Evolutionary conservation across 2,329 filamentous ascomycete genomes (phyloP).

Genomic region (Cryphonectria nitschkei): DNA sequence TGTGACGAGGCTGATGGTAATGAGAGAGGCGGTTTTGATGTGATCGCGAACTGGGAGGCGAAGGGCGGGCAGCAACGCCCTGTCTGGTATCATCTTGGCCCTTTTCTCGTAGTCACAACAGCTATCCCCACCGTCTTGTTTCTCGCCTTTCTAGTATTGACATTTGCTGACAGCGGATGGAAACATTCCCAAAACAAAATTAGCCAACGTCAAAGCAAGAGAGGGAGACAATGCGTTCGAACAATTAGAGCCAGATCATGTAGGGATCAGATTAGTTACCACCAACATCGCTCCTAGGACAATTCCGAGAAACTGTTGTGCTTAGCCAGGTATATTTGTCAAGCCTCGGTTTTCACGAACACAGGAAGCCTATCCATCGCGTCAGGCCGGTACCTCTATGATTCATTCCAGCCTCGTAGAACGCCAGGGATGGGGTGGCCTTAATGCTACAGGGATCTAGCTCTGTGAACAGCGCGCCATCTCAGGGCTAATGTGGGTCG

Average conservation of each 20-base stretch:
- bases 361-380: background rate
- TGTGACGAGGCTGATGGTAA: slow-evolving; percentile 12
- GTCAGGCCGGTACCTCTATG: background rate
- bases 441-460: background rate
- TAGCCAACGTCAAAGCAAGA: background rate
- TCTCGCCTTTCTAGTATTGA: background rate
- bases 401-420: background rate
- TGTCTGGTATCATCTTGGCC: background rate
- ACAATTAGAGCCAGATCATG: background rate
- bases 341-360: background rate
- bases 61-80: background rate
- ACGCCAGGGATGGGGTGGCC: background rate
- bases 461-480: background rate
- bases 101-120: background rate
- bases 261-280: background rate
- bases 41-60: slow-evolving; percentile 15
- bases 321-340: background rate
- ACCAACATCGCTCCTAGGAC: background rate
- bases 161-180: background rate
- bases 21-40: slow-evolving; percentile 20
- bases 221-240: background rate
- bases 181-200: background rate
- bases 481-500: background rate
- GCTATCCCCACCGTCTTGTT: background rate
- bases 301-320: background rate